Conservation (phyloP, 1,139 yeast species). For the Zygosaccharomyces sapae region DNA sequence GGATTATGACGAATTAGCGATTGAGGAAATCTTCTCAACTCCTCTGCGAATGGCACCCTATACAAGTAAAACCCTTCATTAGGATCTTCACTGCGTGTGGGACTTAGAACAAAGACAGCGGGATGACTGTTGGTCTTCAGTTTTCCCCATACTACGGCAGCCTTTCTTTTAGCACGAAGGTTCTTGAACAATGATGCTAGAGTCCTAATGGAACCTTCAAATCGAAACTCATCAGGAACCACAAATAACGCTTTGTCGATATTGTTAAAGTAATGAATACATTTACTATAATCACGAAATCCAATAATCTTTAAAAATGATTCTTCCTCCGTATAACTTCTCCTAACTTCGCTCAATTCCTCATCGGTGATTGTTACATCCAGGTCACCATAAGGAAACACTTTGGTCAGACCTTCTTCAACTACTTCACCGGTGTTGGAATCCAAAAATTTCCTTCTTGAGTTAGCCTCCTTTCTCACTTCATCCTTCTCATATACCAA, state of each 20-base stretch:
- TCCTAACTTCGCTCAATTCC: constrained; percentile 36
- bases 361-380: constrained; percentile 39
- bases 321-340: constrained; percentile 38
- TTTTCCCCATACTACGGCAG: constrained; percentile 73
- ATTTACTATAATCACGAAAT: constrained; percentile 46
- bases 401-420: constrained; percentile 38
- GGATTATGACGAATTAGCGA: constrained; percentile 15
- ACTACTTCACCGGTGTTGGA: constrained; percentile 45
- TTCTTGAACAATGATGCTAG: constrained; percentile 65
- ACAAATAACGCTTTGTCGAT: constrained; percentile 57
- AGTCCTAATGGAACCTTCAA: constrained; percentile 60
- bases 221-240: constrained; percentile 53
- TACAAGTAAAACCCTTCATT: constrained; percentile 58
- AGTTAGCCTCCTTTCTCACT: constrained; percentile 49
- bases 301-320: constrained; percentile 59
- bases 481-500: constrained; percentile 53
- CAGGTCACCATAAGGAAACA: constrained; percentile 46
- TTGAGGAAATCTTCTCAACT: constrained; percentile 50
- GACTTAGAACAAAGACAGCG: constrained; percentile 54
- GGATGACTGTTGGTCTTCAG: constrained; percentile 55
- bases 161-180: constrained; percentile 48
- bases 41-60: constrained; percentile 61
- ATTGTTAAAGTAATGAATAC: constrained; percentile 51
- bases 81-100: constrained; percentile 39
- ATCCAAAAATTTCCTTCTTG: constrained; percentile 42